Evolutionary conservation across 1,284 basidiomycete genomes (phyloP).

Genomic region (Cutaneotrichosporon mucoides): DNA sequence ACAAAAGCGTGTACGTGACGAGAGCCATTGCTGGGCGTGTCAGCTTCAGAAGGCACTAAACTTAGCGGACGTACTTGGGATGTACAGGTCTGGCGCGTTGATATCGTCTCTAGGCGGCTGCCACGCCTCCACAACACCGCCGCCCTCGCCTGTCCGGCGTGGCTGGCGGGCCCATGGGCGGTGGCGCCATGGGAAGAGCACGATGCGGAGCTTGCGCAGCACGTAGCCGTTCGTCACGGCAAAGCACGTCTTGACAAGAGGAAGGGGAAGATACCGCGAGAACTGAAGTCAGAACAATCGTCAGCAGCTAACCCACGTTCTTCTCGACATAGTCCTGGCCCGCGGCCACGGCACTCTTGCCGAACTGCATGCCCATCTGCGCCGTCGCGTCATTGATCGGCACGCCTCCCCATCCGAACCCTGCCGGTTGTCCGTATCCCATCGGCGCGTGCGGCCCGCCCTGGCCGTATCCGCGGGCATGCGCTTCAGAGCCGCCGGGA

Average conservation of each 20-base stretch:
- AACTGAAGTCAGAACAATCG: conserved; percentile 55
- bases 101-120: conserved; percentile 87
- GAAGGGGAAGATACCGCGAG: conserved; percentile 66
- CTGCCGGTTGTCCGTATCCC: conserved; percentile 14
- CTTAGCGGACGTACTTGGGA: conserved; percentile 67
- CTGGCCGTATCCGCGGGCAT: conserved; percentile 5
- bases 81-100: conserved; percentile 94
- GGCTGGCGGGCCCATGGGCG: conserved; percentile 70
- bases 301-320: conserved; percentile 61
- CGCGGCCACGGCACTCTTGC: conserved; percentile 82
- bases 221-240: conserved; percentile 97
- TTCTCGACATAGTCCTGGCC: conserved; percentile 95
- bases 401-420: conserved; percentile 52
- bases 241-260: conserved; percentile 85
- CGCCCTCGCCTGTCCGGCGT: conserved; percentile 50
- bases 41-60: neutral
- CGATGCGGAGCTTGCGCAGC: conserved; percentile 77
- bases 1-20: conserved; percentile 89
- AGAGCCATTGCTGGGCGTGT: conserved; percentile 76
- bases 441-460: conserved; percentile 15
- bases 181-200: conserved; percentile 96
- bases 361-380: conserved; percentile 94
- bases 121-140: conserved; percentile 65
- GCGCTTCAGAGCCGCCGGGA: neutral
- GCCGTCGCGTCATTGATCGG: conserved; percentile 76